Percentiles rank a stretch among this genome's conserved stretches.
phyloP scores from a whole-genome alignment of 306 rosid genomes.

The Urtica urens region DNA sequence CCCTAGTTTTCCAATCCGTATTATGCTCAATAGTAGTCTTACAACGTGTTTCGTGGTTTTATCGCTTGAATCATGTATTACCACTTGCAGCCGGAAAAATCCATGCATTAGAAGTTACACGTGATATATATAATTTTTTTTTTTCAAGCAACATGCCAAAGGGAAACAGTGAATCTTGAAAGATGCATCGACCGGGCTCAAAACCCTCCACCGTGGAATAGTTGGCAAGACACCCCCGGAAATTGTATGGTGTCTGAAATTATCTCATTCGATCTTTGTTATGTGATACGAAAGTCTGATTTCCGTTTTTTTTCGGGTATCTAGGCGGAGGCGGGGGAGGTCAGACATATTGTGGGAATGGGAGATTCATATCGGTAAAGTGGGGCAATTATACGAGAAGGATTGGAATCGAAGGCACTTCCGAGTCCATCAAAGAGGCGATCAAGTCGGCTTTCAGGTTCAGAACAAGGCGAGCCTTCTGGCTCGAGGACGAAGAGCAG shows the following conservation, averaged over 20 bases:
- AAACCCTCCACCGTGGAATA: conserved; percentile 96
- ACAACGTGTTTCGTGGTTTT: no score
- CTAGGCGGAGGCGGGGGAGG: conserved; percentile 73
- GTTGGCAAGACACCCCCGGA: conserved; percentile 95
- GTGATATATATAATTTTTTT: no score
- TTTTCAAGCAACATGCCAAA: conserved; percentile 53
- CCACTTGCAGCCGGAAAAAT: no score
- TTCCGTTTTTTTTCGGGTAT: no score
- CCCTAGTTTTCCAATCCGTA: no score
- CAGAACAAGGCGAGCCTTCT: conserved; percentile 86
- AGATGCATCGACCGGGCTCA: conserved; percentile 88
- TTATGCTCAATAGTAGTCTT: no score
- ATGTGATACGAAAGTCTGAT: not conserved
- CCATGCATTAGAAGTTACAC: no score
- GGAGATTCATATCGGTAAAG: conserved; percentile 86
- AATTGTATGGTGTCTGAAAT: conserved; percentile 35
- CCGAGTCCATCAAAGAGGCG: conserved; percentile 92
- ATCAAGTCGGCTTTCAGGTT: conserved; percentile 77
- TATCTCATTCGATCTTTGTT: not conserved
- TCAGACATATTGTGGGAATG: conserved; percentile 73
- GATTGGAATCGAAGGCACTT: conserved; percentile 77
- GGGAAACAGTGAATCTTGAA: conserved; percentile 90
- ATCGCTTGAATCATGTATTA: no score
- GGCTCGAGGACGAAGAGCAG: conserved; percentile 98
- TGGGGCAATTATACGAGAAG: conserved; percentile 90